These are phyloP conservation scores for Tulasnella calospora DNA, from an alignment of 768 basidiomycete species.

Conservation along the genomic window DNA sequence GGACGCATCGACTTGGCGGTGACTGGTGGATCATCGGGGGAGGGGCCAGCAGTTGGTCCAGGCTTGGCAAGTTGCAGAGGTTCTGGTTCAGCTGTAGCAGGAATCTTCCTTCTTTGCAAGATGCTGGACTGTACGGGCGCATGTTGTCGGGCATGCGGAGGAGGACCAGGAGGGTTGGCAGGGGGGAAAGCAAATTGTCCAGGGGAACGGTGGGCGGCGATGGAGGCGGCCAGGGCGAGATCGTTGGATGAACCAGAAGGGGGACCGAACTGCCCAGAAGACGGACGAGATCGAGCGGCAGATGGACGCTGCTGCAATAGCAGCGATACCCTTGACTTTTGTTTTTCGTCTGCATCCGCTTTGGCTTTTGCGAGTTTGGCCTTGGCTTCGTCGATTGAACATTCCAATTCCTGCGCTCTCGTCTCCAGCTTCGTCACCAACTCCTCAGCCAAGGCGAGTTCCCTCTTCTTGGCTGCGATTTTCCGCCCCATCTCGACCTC, in stretches of 20 bases:
- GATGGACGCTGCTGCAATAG: conserved; percentile 10
- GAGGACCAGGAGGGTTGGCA: background rate
- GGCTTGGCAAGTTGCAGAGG: conserved; percentile 3
- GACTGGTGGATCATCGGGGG: background rate
- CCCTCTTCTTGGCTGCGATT: conserved; percentile 54
- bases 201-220: background rate
- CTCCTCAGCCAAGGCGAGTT: conserved; percentile 63
- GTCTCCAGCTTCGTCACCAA: conserved; percentile 56
- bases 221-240: background rate
- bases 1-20: background rate
- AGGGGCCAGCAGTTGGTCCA: background rate
- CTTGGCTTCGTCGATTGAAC: conserved; percentile 58
- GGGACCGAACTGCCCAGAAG: background rate
- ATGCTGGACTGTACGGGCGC: background rate
- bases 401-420: conserved; percentile 70
- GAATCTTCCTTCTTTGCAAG: conserved; percentile 21
- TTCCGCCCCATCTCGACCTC: conserved; percentile 45
- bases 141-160: background rate
- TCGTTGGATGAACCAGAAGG: background rate
- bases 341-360: conserved; percentile 49
- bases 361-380: conserved; percentile 54
- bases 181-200: background rate
- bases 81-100: conserved; percentile 4
- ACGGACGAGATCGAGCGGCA: background rate
- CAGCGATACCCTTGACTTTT: conserved; percentile 37